Conservation (phyloP, 78 protist genomes). For the Speleostelium caveatum region DNA sequence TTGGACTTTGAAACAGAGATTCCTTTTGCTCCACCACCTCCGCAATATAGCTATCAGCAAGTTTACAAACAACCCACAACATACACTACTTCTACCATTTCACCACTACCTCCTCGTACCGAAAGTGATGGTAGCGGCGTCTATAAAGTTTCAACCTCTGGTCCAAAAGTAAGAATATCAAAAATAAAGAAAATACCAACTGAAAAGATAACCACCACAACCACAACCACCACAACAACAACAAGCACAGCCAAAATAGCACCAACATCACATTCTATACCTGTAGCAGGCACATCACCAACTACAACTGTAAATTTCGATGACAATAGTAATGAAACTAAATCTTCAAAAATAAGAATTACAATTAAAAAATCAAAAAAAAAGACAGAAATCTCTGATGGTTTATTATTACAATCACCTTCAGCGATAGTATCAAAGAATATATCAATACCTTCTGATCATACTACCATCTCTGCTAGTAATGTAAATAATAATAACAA, state of each 20-base stretch:
- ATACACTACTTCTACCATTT: too few relatives aligned
- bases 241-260: not conserved
- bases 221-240: not conserved
- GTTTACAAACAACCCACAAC: too few relatives aligned
- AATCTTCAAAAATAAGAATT: not conserved
- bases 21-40: too few relatives aligned
- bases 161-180: too few relatives aligned
- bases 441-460: not conserved
- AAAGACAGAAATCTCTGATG: not conserved
- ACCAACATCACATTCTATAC: not conserved
- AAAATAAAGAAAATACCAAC: not conserved
- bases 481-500: slow-evolving; percentile 9
- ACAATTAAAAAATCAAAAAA: not conserved
- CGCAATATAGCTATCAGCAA: too few relatives aligned
- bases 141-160: too few relatives aligned
- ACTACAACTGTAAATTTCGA: not conserved
- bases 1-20: too few relatives aligned
- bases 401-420: not conserved
- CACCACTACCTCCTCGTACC: too few relatives aligned
- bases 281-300: not conserved
- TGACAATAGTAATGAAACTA: not conserved
- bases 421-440: not conserved
- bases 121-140: too few relatives aligned
- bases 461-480: not conserved
- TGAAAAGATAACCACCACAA: not conserved